Base-by-base conservation (phyloP, 257 asterid species). In the Gentiana dahurica region DNA sequence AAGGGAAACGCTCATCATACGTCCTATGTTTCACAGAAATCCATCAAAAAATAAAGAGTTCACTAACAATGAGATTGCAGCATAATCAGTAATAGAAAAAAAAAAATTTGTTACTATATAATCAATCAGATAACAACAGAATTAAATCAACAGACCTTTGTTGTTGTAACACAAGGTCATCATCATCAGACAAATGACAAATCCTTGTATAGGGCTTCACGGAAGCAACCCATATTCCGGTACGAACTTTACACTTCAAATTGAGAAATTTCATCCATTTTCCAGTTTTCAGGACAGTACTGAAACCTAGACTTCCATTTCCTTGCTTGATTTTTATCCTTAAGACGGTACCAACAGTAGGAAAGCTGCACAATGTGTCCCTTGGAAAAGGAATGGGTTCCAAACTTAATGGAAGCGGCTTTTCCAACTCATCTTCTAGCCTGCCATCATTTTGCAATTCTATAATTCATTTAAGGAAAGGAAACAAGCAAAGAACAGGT, bases 271-370 rank as follows among this genome's bases (percentile, higher is more conserved):
- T 84, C 60, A 78, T 79, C 98, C 98, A 90, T 77, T 68, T 79
- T 60, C 86, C 79, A 57, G 70, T 15, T 66, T 77, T 80, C 44
- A 90, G 59, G 51, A 67, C 61, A 53, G 72, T 66, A 15, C 24
- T 52, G 79, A 48, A 15, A 51, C 81, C 84, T 41, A 84, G 69
- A 64, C 76, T 78, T 71, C 65, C 81, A 8, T 63, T 62, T 55
- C 73, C 59, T 63, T 65, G 81, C 57, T 78, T 70, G 59, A 77
- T 56, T 33, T 37, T 55, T 76, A 90, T 80, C 73, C 89, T 79
- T 72, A 90, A 56, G 58, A 87, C 86, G 62, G 87, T 82, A 68
- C 98, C 98, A 61, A 76, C 87, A 47, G 73, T 11, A 32, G 95
- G 96, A 64, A 90, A 84, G 45, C 84, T 78, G 67, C 86, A 73